Evolutionary conservation across 2,329 filamentous ascomycete genomes (phyloP), one percentile per base, ranked within the genome.

Genomic region (Chaetomium globosum): DNA sequence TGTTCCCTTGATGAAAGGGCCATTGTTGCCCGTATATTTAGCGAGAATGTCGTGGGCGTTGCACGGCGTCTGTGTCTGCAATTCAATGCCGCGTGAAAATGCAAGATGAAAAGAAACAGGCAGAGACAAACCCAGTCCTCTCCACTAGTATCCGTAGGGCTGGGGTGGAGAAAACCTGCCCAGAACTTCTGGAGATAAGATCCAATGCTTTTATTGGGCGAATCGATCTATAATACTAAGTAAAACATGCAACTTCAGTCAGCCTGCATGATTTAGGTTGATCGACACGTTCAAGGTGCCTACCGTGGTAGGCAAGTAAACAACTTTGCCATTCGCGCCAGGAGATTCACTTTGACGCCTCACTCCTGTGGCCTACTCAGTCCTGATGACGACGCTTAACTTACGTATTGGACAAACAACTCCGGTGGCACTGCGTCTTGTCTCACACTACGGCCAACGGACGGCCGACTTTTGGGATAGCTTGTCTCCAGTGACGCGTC

Each of bases 101-200:
- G 51, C 51, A 28, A 53, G 51, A 31, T 26, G 51, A 12, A 9
- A 53, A 6, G n/a, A 7, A 21, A 23, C 19, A 36, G 30, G 30
- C 19, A n/a, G n/a, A n/a, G n/a, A n/a, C n/a, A n/a, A n/a, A n/a
- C n/a, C n/a, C n/a, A 9, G 13, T 46, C 8, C 6, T 46, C n/a
- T 21, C 36, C 36, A 26, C 26, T 26, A 39, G 36, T 39, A 39
- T 39, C 13, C 7, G 43, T 46, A 46, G 49, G 23, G 48, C 21
- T 49, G 48, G 46, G 4, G 21, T 28, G 23, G 26, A 28, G 49
- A 52, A 19, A 12, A 30, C 13, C 48, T 43, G 19, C n/a, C 16
- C 31, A 1, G 53, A 3, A 26, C 13, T 26, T 30, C 6, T 23
- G 33, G 56, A 59, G 67, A 68, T 71, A 64, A 69, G 63, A 70